Percentiles rank a stretch among this genome's conserved stretches.
Evolutionary conservation across 805 yeast species (phyloP).

Genomic region (Candida broadrunensis): DNA sequence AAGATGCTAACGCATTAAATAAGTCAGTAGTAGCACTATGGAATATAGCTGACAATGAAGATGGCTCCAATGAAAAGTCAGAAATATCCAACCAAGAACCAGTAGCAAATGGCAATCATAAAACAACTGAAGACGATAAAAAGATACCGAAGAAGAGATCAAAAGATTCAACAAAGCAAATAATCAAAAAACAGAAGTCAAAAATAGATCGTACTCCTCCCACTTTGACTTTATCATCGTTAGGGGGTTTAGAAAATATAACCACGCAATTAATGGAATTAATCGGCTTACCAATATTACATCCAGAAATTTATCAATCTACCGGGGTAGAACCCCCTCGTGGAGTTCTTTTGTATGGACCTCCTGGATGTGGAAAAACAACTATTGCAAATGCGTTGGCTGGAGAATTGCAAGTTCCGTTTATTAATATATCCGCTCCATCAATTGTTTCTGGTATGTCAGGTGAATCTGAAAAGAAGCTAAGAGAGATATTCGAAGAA

Average conservation of each 20-base stretch:
- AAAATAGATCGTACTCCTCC: conserved; percentile 70
- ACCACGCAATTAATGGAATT: conserved; percentile 84
- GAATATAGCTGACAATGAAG: conserved; percentile 30
- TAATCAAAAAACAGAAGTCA: conserved; percentile 25
- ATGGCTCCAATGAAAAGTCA: conserved; percentile 4
- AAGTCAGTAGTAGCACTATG: conserved; percentile 73
- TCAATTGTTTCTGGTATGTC: conserved; percentile 98
- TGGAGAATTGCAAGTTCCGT: conserved; percentile 91
- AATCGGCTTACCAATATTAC: conserved; percentile 86
- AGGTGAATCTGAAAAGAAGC: conserved; percentile 95
- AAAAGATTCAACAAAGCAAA: conserved; percentile 40
- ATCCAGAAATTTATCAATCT: conserved; percentile 84
- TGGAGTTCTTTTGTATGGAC: conserved; percentile 92
- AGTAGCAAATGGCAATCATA: conserved; percentile 6
- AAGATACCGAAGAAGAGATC: conserved; percentile 49
- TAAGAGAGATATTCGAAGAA: conserved; percentile 90
- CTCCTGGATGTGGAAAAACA: conserved; percentile 99
- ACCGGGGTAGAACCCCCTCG: conserved; percentile 96
- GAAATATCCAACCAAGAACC: background rate
- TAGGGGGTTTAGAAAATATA: conserved; percentile 90
- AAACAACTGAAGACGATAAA: conserved; percentile 17
- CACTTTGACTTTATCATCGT: conserved; percentile 57
- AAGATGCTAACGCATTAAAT: conserved; percentile 68
- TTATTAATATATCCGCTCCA: conserved; percentile 89
- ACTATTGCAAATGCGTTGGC: conserved; percentile 95